Evolutionary conservation across 1,284 basidiomycete species (phyloP), one percentile per base, ranked within the genome.

Genomic region (Inonotus hispidus): DNA sequence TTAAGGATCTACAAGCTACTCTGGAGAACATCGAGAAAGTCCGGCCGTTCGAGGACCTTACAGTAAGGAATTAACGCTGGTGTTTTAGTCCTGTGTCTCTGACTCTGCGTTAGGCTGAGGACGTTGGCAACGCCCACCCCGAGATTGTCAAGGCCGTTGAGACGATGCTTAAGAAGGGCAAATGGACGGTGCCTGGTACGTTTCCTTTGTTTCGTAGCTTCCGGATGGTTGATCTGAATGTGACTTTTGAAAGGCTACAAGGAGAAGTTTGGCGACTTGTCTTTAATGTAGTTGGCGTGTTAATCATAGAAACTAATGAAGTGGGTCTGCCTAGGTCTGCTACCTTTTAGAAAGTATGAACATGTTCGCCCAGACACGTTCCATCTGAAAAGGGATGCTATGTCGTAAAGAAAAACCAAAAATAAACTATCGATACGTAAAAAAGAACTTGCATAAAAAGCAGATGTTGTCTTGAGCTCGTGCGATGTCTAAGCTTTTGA

Each of bases 151-250:
- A 97, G 77, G 87, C 93, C 53, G 93, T 98, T 68, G 94, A 98
- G 80, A 95, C 87, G 70, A 98, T 98, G 95, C 76, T 98, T 71
- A 90, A 92, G 85, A 97, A 99, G 82, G 97, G 97, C 77, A 98
- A 98, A 81, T 99, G 94, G 91, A 92, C 90, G 72, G 93, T 97
- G 62, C 94, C 95, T 70, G 93, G 93, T 83, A 73, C 68, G 83
- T 74, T n/a, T 32, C n/a, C 32, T 13, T 7, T 10, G 0, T 63
- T 29, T 16, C 11, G 21, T 55, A 25, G 11, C 53, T 52, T 49
- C 37, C 45, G 38, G 32, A 25, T 27, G 39, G n/a, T 25, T 54
- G 63, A 57, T 54, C 59, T 60, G 52, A 58, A 47, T 59, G 62
- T 46, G 53, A 21, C 7, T 43, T 58, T 53, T 27, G 45, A 4